phyloP scores from a whole-genome alignment of 108 stramenopile genomes.

The Fistulifera pelliculosa region DNA sequence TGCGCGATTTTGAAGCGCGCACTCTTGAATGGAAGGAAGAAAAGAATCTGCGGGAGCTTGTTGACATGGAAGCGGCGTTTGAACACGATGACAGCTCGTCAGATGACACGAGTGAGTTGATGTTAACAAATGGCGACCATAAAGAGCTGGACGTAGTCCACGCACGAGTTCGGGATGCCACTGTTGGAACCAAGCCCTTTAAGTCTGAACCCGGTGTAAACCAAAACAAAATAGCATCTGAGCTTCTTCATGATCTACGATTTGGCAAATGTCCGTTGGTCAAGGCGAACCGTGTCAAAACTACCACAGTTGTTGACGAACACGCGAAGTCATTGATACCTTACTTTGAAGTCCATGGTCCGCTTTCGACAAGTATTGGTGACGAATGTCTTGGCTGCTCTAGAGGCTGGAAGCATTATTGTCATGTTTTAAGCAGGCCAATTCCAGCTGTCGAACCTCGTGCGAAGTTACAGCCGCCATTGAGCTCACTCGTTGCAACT shows the following conservation, averaged over 20 bases:
- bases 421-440: conserved; percentile 54
- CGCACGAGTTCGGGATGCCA: conserved; percentile 27
- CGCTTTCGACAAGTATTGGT: conserved; percentile 67
- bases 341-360: conserved; percentile 72
- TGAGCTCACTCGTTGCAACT: conserved; percentile 62
- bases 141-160: conserved; percentile 23
- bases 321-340: conserved; percentile 32
- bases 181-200: conserved; percentile 45
- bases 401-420: conserved; percentile 78
- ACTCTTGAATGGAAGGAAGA: conserved; percentile 81
- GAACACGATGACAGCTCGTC: not conserved
- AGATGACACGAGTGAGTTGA: conserved; percentile 11
- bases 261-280: conserved; percentile 75
- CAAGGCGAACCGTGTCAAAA: conserved; percentile 24
- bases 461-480: conserved; percentile 64
- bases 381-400: conserved; percentile 78
- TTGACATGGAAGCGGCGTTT: not conserved
- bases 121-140: conserved; percentile 21
- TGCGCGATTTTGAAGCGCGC: conserved; percentile 62
- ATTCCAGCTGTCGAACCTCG: conserved; percentile 60
- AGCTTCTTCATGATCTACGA: conserved; percentile 66
- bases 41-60: conserved; percentile 60
- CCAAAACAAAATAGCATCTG: conserved; percentile 49
- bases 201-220: conserved; percentile 30
- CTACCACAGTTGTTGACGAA: conserved; percentile 26